phyloP scores from a whole-genome alignment of 805 yeast species.

The Clavispora asparagi region DNA sequence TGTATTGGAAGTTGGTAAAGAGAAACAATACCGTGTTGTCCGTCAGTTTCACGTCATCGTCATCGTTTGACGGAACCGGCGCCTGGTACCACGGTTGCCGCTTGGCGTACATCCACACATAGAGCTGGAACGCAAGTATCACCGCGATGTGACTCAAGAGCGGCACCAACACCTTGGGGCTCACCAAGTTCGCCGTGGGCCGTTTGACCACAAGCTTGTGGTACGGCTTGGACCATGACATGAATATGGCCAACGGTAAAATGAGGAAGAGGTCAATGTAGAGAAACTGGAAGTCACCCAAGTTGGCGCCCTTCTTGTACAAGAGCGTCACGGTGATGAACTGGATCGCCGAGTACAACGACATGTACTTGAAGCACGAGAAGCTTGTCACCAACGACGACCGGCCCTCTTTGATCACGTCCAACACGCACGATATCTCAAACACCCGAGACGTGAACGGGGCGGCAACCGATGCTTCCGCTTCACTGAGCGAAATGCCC shows the following conservation, averaged over 20 bases:
- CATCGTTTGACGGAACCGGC: conserved; percentile 75
- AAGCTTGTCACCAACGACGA: conserved; percentile 93
- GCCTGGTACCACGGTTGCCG: conserved; percentile 67
- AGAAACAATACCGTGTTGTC: conserved; percentile 86
- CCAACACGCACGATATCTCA: conserved; percentile 88
- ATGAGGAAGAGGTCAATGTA: conserved; percentile 90
- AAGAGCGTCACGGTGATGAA: conserved; percentile 81
- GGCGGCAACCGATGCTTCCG: conserved; percentile 98
- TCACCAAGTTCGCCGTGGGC: conserved; percentile 91
- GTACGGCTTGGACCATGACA: conserved; percentile 95
- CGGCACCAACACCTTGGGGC: conserved; percentile 82
- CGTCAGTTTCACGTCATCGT: conserved; percentile 70
- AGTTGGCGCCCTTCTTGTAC: conserved; percentile 82
- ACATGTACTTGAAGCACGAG: conserved; percentile 97
- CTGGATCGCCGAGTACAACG: conserved; percentile 93
- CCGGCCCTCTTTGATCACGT: conserved; percentile 90
- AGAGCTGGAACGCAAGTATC: conserved; percentile 58
- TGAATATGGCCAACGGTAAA: conserved; percentile 89
- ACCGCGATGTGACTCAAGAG: conserved; percentile 71
- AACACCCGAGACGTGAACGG: conserved; percentile 91
- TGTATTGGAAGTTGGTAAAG: conserved; percentile 83
- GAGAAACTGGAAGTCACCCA: conserved; percentile 95
- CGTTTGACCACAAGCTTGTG: conserved; percentile 56
- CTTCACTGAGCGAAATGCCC: conserved; percentile 92
- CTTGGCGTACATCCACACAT: conserved; percentile 59